phyloP scores from a whole-genome alignment of 805 yeast species.

The Tetrapisispora phaffii region DNA sequence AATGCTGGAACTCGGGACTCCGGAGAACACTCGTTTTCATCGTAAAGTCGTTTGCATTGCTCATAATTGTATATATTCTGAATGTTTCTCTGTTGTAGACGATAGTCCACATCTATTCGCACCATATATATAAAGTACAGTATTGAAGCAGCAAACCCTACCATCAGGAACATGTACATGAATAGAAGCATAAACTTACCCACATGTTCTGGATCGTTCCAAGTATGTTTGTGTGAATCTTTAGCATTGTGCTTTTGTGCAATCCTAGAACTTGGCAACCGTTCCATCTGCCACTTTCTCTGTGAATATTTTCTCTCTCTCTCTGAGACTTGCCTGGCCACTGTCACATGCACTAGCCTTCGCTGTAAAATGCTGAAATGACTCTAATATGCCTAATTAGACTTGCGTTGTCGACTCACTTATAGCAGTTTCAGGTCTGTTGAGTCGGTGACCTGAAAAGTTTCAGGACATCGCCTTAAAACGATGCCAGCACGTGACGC shows the following conservation, averaged over 20 bases:
- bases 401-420: no score
- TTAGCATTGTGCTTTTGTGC: not conserved
- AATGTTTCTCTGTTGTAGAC: conserved; percentile 51
- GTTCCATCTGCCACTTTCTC: not conserved
- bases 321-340: no score
- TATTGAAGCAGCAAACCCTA: conserved; percentile 42
- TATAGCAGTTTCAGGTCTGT: no score
- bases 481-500: no score
- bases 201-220: conserved; percentile 8
- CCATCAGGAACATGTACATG: conserved; percentile 45
- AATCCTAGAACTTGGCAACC: not conserved
- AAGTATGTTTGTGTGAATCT: not conserved
- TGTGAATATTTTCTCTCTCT: no score
- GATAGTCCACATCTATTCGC: conserved; percentile 58
- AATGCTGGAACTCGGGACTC: conserved; percentile 63
- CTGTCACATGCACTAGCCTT: no score
- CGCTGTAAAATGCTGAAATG: no score
- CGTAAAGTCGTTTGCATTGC: conserved; percentile 57
- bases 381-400: no score
- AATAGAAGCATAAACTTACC: conserved; percentile 47
- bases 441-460: no score
- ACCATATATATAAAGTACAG: conserved; percentile 46
- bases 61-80: conserved; percentile 55
- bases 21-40: conserved; percentile 61
- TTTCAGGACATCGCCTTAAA: no score